Evolutionary conservation across 2,329 filamentous ascomycete species (phyloP).

Genomic region (Fusarium sambucinum): DNA sequence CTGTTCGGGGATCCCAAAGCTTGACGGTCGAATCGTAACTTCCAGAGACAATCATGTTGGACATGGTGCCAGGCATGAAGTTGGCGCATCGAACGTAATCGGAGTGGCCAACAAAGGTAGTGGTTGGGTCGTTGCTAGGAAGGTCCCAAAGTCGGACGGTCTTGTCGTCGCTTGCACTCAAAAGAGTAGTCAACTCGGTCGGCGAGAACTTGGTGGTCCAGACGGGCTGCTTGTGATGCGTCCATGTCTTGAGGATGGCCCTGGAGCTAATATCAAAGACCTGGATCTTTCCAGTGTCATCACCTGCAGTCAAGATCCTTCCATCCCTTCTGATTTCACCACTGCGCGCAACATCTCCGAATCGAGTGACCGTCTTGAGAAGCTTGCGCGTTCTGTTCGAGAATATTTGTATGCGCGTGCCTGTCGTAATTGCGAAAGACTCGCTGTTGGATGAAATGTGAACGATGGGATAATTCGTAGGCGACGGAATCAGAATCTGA

Average conservation of each 20-base stretch:
- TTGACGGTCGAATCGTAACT: conserved; percentile 95
- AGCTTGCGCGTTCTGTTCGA: conserved; percentile 92
- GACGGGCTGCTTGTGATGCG: conserved; percentile 91
- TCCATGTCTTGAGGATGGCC: conserved; percentile 95
- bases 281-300: conserved; percentile 92
- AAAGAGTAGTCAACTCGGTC: conserved; percentile 83
- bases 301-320: conserved; percentile 88
- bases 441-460: conserved; percentile 84
- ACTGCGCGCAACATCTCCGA: conserved; percentile 89
- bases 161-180: conserved; percentile 92
- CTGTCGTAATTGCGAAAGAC: conserved; percentile 93
- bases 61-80: conserved; percentile 81
- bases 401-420: conserved; percentile 92
- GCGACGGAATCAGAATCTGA: conserved; percentile 88
- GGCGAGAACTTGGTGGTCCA: conserved; percentile 95
- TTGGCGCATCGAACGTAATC: conserved; percentile 92
- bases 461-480: conserved; percentile 89
- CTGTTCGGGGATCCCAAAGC: conserved; percentile 89
- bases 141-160: conserved; percentile 96
- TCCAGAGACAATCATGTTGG: conserved; percentile 86
- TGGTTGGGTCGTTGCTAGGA: conserved; percentile 79
- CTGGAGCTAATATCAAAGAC: conserved; percentile 92
- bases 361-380: conserved; percentile 92
- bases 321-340: conserved; percentile 91
- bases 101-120: conserved; percentile 85